Evolutionary conservation across 371 early-diverging fungal genomes (phyloP), one percentile per base, ranked within the genome.

Genomic region (Rhizomucor pusillus): DNA sequence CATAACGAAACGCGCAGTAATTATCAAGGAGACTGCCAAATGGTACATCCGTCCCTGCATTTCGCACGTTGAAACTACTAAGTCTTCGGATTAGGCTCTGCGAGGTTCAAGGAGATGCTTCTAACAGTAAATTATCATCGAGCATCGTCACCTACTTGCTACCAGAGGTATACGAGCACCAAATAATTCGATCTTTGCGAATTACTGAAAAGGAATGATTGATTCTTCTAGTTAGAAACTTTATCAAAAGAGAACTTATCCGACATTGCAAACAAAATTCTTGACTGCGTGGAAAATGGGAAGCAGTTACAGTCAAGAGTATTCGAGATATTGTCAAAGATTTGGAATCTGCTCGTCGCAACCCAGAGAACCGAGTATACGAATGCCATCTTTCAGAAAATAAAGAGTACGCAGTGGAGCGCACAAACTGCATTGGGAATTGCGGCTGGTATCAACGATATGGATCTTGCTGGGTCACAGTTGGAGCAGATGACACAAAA

Each of bases 381-480:
- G 13, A 53, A 62, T 34, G 52, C 56, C 19, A 62, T 80, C 20
- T 51, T 80, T 16, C 62, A 81, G 40, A 33, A 63, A 10, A 40
- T 83, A 1, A 56, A 70, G 9, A 57, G 58, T 2, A 63, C 69
- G 0, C 57, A 74, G 13, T 83, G 84, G 84, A 57, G 71, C 35
- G 50, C 59, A 2, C 65, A 57, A 18, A 55, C 67, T 0, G 67
- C 73, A 3, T 58, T 81, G 18, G 66, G 76, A 0, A 62, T 83
- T 14, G 74, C 76, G 1, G 73, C 79, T 6, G 67, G 69, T 0
- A 48, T 81, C 20, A 77, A 79, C 23, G 84, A 83, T 23, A 66
- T 83, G 48, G 75, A 81, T 14, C 54, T 81, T 35, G 63, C 75
- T 0, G 41, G 63, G 4, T 46, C 59, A 22, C 74, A 81, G 35